phyloP scores from a whole-genome alignment of 192 early-diverging fungal species.

The Coemansia sp. region DNA sequence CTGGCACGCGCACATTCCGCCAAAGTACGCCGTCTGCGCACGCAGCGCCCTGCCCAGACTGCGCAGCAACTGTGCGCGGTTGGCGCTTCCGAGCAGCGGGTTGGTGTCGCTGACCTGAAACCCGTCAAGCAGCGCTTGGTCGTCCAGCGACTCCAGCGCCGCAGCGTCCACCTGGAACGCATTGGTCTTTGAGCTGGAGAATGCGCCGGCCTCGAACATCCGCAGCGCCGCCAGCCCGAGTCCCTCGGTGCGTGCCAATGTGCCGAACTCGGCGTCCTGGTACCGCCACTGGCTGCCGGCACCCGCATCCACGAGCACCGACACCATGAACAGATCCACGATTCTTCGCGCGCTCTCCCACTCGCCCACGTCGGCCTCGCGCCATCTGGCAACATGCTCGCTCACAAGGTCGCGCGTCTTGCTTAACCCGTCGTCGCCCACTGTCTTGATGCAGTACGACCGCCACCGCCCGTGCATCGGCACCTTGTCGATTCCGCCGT shows the following conservation, averaged over 20 bases:
- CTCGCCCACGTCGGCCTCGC: constrained; percentile 22
- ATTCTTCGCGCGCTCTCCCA: constrained; percentile 66
- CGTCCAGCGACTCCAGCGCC: constrained; percentile 31
- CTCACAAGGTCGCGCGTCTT: constrained; percentile 50
- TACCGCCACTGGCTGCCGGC: constrained; percentile 84
- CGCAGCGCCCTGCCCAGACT: constrained; percentile 63
- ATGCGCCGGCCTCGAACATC: constrained; percentile 79
- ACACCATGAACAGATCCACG: constrained; percentile 84
- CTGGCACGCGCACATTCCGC: constrained; percentile 27
- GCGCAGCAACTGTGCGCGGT: constrained; percentile 70
- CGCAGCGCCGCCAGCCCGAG: constrained; percentile 80
- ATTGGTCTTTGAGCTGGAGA: constrained; percentile 62
- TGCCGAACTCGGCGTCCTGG: constrained; percentile 48
- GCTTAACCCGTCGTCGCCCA: constrained; percentile 17
- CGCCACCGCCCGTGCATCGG: constrained; percentile 88
- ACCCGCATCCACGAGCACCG: constrained; percentile 90
- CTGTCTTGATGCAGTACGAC: constrained; percentile 63
- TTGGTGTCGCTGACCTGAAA: constrained; percentile 82
- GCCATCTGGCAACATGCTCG: constrained; percentile 39
- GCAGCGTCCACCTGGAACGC: constrained; percentile 70
- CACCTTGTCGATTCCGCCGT: constrained; percentile 62
- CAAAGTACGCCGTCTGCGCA: constrained; percentile 62
- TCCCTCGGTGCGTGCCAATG: constrained; percentile 76
- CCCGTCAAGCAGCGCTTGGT: constrained; percentile 44
- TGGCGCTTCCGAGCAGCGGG: constrained; percentile 77